Conservation (phyloP, 352 stramenopile genomes). For the Pythium brachiatum region DNA sequence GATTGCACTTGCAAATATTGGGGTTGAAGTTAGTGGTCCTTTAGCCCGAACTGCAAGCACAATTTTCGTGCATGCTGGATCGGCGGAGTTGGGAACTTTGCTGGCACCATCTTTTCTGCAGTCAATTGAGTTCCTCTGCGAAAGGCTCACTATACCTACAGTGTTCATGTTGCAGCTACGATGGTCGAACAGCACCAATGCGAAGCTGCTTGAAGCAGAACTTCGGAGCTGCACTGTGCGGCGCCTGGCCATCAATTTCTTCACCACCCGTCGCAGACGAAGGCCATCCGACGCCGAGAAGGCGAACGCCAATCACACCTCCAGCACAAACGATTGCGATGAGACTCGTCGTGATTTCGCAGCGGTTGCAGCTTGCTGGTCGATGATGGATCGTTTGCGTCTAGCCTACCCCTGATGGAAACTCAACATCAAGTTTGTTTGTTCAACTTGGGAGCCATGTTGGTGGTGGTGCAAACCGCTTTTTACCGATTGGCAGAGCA, state of each 20-base stretch:
- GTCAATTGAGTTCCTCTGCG: neutral
- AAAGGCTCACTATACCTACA: neutral
- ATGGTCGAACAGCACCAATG: neutral
- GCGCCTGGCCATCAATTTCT: slow-evolving; percentile 2
- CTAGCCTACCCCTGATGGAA: slow-evolving; percentile 23
- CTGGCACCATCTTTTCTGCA: neutral
- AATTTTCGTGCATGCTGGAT: neutral
- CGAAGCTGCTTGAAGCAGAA: slow-evolving; percentile 1
- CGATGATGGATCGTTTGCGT: slow-evolving; percentile 2
- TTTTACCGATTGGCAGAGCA: slow-evolving; percentile 12
- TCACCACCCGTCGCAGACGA: slow-evolving; percentile 1
- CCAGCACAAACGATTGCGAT: slow-evolving; percentile 13
- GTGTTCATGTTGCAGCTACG: neutral
- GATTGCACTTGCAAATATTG: too few relatives aligned
- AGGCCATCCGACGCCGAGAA: too few relatives aligned
- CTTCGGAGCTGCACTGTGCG: neutral
- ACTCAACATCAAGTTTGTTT: slow-evolving; percentile 28
- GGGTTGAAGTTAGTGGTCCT: slow-evolving; percentile 16
- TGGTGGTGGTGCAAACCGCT: slow-evolving; percentile 15
- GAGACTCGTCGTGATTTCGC: slow-evolving; percentile 14
- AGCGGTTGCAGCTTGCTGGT: slow-evolving; percentile 11
- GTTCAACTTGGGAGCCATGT: slow-evolving; percentile 22
- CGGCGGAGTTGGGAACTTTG: slow-evolving; percentile 4
- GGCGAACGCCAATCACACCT: too few relatives aligned
- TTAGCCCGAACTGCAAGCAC: neutral